Base-by-base conservation (phyloP, 768 basidiomycete species). In the Xerocomellus chrysenteron region DNA sequence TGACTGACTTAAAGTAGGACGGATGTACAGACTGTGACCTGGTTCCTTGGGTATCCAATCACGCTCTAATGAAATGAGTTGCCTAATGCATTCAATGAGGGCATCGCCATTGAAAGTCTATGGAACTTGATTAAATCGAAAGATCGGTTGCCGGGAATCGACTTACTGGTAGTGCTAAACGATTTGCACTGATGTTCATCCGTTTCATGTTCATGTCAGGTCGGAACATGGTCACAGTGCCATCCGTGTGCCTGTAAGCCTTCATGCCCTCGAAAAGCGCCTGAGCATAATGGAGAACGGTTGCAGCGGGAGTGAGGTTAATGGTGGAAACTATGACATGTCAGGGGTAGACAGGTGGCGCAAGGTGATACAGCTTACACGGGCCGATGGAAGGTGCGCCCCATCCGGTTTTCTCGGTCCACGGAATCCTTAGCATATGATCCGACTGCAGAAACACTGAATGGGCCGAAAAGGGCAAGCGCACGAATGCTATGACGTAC, bases 151-250 rank as follows among this genome's bases (percentile, higher is more conserved):
- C 26, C 10, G 19, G 19, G 8, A 24, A 52, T 40, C 14, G 47
- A 73, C 84, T 54, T 57, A 90, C 90, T 11, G 90, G 90, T 46
- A 92, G 70, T 19, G 88, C 91, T 52, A 93, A 78, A 41, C 95
- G 84, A 26, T 74, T 62, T 14, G 95, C 94, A 65, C 88, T 92
- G 45, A 62, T 81, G 75, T 92, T 93, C 94, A 98, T 94, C 28
- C 95, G 86, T 67, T 86, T 86, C 94, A 98, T 96, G 76, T 98
- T 97, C 91, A 92, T 92, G 74, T 97, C 92, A 3, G 95, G 96
- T 44, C 95, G 79, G 81, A 98, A 98, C 61, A 98, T 74, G 17
- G 88, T 83, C 21, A 94, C 83, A 28, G 81, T 84, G 36, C 88
- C 94, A 47, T 82, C 74, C 37, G 82, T 73, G 61, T 87, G 84